These are phyloP conservation scores for Solanum aculeatissimum DNA, from an alignment of 305 asterid species.

Conservation along the genomic window DNA sequence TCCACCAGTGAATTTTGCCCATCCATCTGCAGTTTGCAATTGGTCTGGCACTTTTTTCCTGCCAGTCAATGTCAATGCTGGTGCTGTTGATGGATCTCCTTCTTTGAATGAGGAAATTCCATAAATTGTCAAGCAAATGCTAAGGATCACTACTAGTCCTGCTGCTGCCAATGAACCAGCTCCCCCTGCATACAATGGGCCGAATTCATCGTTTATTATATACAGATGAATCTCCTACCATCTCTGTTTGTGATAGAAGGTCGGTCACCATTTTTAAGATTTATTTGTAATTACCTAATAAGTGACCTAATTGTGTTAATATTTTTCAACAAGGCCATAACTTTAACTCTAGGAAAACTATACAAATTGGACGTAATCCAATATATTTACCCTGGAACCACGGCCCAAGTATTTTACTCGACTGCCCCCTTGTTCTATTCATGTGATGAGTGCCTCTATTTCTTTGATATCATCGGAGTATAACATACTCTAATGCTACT, in stretches of 20 bases:
- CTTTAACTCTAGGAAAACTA: too few species aligned
- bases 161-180: slow-evolving; percentile 95
- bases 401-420: too few species aligned
- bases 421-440: too few species aligned
- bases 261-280: too few species aligned
- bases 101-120: slow-evolving; percentile 85
- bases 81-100: slow-evolving; percentile 78
- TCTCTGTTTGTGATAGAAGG: not conserved
- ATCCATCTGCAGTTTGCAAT: slow-evolving; percentile 89
- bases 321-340: too few species aligned
- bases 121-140: slow-evolving; percentile 71
- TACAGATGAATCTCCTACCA: not conserved
- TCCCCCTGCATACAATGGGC: slow-evolving; percentile 8
- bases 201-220: too few species aligned
- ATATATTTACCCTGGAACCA: too few species aligned
- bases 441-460: too few species aligned
- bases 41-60: slow-evolving; percentile 82
- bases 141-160: slow-evolving; percentile 76
- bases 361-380: too few species aligned
- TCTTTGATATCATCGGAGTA: too few species aligned
- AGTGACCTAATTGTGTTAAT: not conserved
- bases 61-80: slow-evolving; percentile 74
- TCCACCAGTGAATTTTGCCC: slow-evolving; percentile 81
- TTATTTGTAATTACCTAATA: too few species aligned
- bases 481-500: too few species aligned